Evolutionary conservation across 1,284 basidiomycete genomes (phyloP), one percentile per base, ranked within the genome.

Genomic region (Sporisorium exsertum): DNA sequence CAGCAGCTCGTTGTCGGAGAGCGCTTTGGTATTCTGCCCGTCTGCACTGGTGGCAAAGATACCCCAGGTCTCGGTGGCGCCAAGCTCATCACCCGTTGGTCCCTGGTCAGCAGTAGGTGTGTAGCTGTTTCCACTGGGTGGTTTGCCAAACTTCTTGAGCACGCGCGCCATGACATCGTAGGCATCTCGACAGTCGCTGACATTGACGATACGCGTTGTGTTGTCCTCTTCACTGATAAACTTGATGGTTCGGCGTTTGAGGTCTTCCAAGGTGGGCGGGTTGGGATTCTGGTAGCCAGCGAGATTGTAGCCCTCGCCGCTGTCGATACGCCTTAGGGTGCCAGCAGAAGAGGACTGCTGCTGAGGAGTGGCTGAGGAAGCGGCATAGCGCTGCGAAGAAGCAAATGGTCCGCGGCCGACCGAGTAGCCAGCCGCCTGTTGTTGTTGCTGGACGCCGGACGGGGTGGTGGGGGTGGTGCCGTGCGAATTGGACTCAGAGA

Each of bases 1-100:
- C 64, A 97, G 87, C 0, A 99, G 87, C 79, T 95, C 93, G 89
- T 80, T 81, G 59, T 82, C 83, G 26, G 79, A 82, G 2, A 85
- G 75, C 35, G 81, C 72, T 55, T 81, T 76, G 58, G 77, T 74
- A 54, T 68, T 83, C 49, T 81, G 69, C 8, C 81, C 81, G 42
- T 80, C 81, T 18, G 67, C 73, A 56, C 74, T 82, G 42, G 68
- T 76, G 18, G 80, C 81, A 64, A 72, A 79, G 54, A 85, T 79
- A 33, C 80, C 81, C 77, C 81, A 85, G 2, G 68, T 73, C 56
- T 81, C 79, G 27, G 51, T 58, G 2, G 66, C 70, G 29, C 65
- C 69, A 1, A 72, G 50, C 35, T 79, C 79, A 27, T 67, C 70
- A 18, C 67, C 69, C 2, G 69, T 77, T 0, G 74, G 80, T 1